phyloP scores from a whole-genome alignment of 2,329 filamentous ascomycete species.

The Exophiala calicioides region DNA sequence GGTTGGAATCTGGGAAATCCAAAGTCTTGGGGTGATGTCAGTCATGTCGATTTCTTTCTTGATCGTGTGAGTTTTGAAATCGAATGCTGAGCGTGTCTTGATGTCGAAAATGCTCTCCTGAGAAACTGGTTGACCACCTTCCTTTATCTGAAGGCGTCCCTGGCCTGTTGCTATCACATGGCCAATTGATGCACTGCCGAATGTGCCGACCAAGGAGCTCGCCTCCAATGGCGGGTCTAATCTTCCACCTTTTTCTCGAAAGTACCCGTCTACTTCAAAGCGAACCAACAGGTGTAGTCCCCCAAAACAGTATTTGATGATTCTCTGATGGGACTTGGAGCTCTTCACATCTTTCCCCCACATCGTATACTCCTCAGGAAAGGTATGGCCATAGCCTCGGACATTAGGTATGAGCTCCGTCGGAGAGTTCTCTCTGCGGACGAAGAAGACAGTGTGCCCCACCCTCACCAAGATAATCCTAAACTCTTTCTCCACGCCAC shows the following conservation, averaged over 20 bases:
- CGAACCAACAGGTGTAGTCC: slow-evolving; percentile 55
- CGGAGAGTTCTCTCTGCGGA: slow-evolving; percentile 56
- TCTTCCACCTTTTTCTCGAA: slow-evolving; percentile 26
- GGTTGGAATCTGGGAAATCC: slow-evolving; percentile 54
- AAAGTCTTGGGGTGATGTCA: slow-evolving; percentile 49
- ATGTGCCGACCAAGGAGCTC: background rate
- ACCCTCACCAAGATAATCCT: slow-evolving; percentile 52
- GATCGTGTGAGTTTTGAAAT: slow-evolving; percentile 53
- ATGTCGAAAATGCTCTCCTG: slow-evolving; percentile 1
- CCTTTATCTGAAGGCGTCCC: background rate
- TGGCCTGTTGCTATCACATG: background rate
- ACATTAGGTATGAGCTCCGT: slow-evolving; percentile 1
- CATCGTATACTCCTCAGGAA: slow-evolving; percentile 66
- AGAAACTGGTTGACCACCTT: slow-evolving; percentile 3
- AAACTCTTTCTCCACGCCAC: slow-evolving; percentile 51
- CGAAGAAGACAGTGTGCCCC: slow-evolving; percentile 55
- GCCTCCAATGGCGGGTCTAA: too few relatives aligned
- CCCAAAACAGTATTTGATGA: slow-evolving; percentile 61
- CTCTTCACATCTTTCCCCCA: slow-evolving; percentile 58
- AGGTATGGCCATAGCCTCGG: slow-evolving; percentile 64
- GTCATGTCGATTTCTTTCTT: slow-evolving; percentile 39
- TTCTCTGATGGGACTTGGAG: slow-evolving; percentile 63
- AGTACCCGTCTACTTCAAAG: slow-evolving; percentile 62
- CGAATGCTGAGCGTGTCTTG: slow-evolving; percentile 38
- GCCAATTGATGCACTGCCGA: slow-evolving; percentile 1